Evolutionary conservation across 2,329 filamentous ascomycete species (phyloP).

Genomic region (Acrodontium crateriforme): DNA sequence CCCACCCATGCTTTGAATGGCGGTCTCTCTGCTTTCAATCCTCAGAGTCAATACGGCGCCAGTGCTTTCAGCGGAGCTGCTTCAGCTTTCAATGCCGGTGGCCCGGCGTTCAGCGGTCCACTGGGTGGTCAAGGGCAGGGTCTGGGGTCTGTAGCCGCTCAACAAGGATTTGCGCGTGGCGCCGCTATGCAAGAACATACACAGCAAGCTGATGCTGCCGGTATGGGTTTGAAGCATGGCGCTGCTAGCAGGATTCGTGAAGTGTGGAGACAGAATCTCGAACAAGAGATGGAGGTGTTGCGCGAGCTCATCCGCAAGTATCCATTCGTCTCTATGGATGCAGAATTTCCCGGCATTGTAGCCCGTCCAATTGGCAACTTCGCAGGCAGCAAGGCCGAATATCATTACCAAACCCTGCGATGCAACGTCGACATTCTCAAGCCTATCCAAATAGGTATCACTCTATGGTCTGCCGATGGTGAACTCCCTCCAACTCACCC

Average conservation of each 20-base stretch:
- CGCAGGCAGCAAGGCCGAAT: slow-evolving; percentile 76
- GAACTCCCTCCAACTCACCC: slow-evolving; percentile 67
- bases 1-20: slow-evolving; percentile 25
- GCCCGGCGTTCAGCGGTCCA: too few species aligned
- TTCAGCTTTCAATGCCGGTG: slow-evolving; percentile 17
- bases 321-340: slow-evolving; percentile 97
- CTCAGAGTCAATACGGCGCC: slow-evolving; percentile 15
- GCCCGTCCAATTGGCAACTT: slow-evolving; percentile 91
- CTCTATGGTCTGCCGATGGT: slow-evolving; percentile 80
- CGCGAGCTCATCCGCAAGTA: slow-evolving; percentile 78
- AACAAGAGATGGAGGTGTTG: slow-evolving; percentile 78
- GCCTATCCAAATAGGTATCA: slow-evolving; percentile 93
- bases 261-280: slow-evolving; percentile 86
- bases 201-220: slow-evolving; percentile 26
- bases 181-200: slow-evolving; percentile 38
- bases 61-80: slow-evolving; percentile 15
- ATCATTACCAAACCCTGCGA: slow-evolving; percentile 94
- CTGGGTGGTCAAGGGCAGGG: slow-evolving; percentile 40
- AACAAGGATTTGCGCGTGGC: slow-evolving; percentile 74
- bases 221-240: slow-evolving; percentile 39
- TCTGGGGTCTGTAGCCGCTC: slow-evolving; percentile 72
- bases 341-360: slow-evolving; percentile 96
- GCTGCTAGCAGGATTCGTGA: slow-evolving; percentile 76
- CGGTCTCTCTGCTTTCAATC: slow-evolving; percentile 24
- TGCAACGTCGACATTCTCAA: slow-evolving; percentile 96